phyloP scores from a whole-genome alignment of 2,329 filamentous ascomycete species.

The Stagonosporopsis tanaceti region DNA sequence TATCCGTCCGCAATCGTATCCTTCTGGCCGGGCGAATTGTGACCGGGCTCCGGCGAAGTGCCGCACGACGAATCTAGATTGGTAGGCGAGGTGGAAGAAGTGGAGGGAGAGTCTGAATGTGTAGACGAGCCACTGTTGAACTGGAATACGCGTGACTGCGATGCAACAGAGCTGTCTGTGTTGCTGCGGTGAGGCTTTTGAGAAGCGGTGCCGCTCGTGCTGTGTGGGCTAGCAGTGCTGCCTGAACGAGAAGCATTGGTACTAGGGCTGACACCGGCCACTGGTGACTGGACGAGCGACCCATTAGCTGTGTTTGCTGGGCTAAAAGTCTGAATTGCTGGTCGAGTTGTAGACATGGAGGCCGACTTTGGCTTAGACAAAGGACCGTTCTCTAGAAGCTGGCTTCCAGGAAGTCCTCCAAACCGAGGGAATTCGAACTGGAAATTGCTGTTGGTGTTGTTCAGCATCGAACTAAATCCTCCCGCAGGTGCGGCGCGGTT shows the following conservation, averaged over 20 bases:
- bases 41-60: slow-evolving; percentile 79
- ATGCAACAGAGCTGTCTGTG: slow-evolving; percentile 52
- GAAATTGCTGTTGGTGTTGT: slow-evolving; percentile 72
- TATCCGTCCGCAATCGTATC: slow-evolving; percentile 57
- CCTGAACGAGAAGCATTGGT: slow-evolving; percentile 44
- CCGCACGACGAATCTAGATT: slow-evolving; percentile 68
- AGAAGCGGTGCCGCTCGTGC: slow-evolving; percentile 25
- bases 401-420: slow-evolving; percentile 66
- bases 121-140: slow-evolving; percentile 58
- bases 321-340: slow-evolving; percentile 47
- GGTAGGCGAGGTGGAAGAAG: slow-evolving; percentile 60
- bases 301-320: slow-evolving; percentile 42
- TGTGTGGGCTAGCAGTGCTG: slow-evolving; percentile 39
- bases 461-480: slow-evolving; percentile 56
- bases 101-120: slow-evolving; percentile 60
- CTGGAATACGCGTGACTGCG: slow-evolving; percentile 58
- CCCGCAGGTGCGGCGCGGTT: slow-evolving; percentile 57
- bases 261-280: slow-evolving; percentile 42
- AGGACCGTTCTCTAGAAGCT: slow-evolving; percentile 60
- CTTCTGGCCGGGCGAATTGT: slow-evolving; percentile 76
- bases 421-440: slow-evolving; percentile 97
- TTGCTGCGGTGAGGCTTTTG: slow-evolving; percentile 39
- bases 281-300: slow-evolving; percentile 38
- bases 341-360: slow-evolving; percentile 39
- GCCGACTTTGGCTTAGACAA: slow-evolving; percentile 43